A percentile compares a stretch with the other conserved stretches of the same genome.
These are phyloP conservation scores for Venturia effusa DNA, from an alignment of 2,329 filamentous ascomycete species.

Conservation along the genomic window DNA sequence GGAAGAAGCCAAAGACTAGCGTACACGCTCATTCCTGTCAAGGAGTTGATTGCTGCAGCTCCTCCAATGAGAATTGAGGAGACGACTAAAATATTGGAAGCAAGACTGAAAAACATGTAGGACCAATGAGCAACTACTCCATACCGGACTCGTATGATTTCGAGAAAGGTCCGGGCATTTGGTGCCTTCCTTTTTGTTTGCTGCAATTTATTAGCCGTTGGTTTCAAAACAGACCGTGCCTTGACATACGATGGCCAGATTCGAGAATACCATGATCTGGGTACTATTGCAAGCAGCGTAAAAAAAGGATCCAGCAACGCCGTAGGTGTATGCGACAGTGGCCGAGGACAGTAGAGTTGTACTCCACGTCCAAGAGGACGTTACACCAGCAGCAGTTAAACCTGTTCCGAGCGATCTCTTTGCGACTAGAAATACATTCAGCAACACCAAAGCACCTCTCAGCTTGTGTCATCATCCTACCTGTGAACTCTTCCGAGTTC, in stretches of 20 bases:
- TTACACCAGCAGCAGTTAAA: constrained; percentile 36
- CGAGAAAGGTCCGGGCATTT: constrained; percentile 32
- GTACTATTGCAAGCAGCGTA: constrained; percentile 29
- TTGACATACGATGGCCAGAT: constrained; percentile 13
- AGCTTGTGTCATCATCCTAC: constrained; percentile 18
- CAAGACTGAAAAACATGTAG: constrained; percentile 8
- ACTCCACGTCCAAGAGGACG: constrained; percentile 40
- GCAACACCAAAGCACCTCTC: constrained; percentile 31
- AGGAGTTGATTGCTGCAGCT: constrained; percentile 1
- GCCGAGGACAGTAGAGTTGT: constrained; percentile 30
- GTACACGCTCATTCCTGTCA: constrained; percentile 17
- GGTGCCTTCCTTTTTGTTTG: constrained; percentile 23
- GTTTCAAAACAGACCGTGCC: background rate
- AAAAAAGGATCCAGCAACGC: constrained; percentile 23
- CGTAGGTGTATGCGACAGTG: constrained; percentile 32
- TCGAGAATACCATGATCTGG: constrained; percentile 26
- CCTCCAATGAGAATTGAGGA: constrained; percentile 28
- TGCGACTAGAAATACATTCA: constrained; percentile 20
- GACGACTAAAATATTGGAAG: constrained; percentile 5
- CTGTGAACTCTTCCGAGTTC: constrained; percentile 34
- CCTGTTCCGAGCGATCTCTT: constrained; percentile 34
- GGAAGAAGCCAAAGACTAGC: constrained; percentile 19
- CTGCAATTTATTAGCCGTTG: constrained; percentile 16
- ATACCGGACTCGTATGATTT: constrained; percentile 15
- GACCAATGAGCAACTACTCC: constrained; percentile 2